Base-by-base conservation (phyloP, 352 stramenopile genomes). In the Phytophthora meadii region DNA sequence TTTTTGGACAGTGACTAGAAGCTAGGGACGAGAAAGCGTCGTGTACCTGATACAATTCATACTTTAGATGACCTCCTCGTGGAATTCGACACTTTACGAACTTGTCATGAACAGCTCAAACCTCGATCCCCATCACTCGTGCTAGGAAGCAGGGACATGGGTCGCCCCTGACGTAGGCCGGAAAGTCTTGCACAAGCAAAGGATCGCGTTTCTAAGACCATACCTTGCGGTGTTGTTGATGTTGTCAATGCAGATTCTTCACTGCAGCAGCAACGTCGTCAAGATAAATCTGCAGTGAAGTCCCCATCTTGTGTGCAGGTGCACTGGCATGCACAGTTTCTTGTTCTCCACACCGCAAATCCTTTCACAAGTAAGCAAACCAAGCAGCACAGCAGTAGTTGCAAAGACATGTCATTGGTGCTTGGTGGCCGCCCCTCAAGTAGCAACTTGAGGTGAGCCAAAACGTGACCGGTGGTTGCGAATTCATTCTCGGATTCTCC, bases 401-500 rank as follows among this genome's bases (percentile, higher is more conserved):
- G 42, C 42, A 62, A 47, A 61, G 54, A 7, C 56, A 58, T 27
- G 46, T 22, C 22, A 22, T 66, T 66, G 39, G 40, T 61, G 58
- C 58, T 66, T 61, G 49, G 58, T 12, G 42, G 27, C 11, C 19
- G 11, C 10, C 52, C 61, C 53, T 56, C 51, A 68, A 63, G 36
- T 41, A 2, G 49, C 58, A 66, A 66, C 58, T 27, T 11, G 49
- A 54, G 19, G 19, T 19, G 19, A 19, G 19, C 19, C 32, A 22
- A 12, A 28, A 14, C 15, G 34, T 64, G 34, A 41, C 36, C 19
- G 44, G 60, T 68, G 60, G 47, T 45, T 56, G 54, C 17, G 58
- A 28, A 22, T n/a, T 65, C 64, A 89, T 82, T 89, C 60, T 70
- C 64, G 68, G 66, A 79, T 87, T 83, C 66, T 61, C 76, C 37